phyloP scores from a whole-genome alignment of 2,329 filamentous ascomycete species.

The Fusarium ramigenum region DNA sequence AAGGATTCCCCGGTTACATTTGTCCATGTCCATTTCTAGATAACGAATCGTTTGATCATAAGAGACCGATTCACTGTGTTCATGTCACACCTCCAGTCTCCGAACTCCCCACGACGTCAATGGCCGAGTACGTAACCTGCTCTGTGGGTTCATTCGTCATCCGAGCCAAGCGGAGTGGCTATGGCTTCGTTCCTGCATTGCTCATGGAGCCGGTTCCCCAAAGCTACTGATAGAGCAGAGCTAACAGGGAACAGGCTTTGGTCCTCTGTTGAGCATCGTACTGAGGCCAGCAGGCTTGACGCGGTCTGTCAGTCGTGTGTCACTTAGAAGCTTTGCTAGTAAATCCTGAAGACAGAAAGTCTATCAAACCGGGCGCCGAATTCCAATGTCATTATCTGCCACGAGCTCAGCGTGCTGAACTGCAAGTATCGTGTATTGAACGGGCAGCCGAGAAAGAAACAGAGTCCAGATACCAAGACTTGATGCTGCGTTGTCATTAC shows the following conservation, averaged over 20 bases:
- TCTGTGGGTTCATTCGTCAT: conserved; percentile 31
- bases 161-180: conserved; percentile 32
- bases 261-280: conserved; percentile 8
- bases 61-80: neutral
- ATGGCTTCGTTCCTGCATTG: conserved; percentile 44
- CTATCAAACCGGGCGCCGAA: conserved; percentile 14
- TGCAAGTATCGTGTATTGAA: conserved; percentile 1
- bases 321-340: conserved; percentile 13
- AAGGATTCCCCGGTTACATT: conserved; percentile 1
- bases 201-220: conserved; percentile 35
- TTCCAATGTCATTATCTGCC: conserved; percentile 2
- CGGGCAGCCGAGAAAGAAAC: conserved; percentile 1
- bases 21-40: neutral
- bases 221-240: conserved; percentile 25
- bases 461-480: conserved; percentile 5
- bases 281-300: conserved; percentile 27
- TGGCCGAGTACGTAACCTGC: conserved; percentile 21
- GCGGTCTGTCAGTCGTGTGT: conserved; percentile 19
- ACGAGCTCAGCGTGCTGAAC: neutral
- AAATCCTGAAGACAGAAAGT: neutral
- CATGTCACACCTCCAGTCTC: neutral
- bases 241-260: conserved; percentile 29
- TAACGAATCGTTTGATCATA: conserved; percentile 6
- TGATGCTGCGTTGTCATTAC: conserved; percentile 5
- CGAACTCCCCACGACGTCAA: conserved; percentile 33